Evolutionary conservation across 192 early-diverging fungal genomes (phyloP).

Genomic region (Mortierella antarctica): DNA sequence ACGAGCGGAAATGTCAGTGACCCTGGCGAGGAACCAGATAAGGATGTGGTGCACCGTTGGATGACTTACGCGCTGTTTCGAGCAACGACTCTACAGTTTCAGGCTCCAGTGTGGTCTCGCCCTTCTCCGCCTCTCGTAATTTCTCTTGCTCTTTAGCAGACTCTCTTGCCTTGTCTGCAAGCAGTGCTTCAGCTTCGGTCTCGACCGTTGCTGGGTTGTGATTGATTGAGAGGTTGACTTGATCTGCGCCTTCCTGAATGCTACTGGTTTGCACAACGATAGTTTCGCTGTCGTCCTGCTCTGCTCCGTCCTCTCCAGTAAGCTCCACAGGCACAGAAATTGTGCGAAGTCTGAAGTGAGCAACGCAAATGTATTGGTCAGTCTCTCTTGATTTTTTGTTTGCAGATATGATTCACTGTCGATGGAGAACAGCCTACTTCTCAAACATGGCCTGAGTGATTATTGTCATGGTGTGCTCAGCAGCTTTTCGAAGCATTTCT

Average conservation of each 20-base stretch:
- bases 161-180: slow-evolving; percentile 20
- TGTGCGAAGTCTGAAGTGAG: slow-evolving; percentile 21
- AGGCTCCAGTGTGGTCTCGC: slow-evolving; percentile 13
- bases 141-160: neutral
- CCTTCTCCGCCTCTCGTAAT: slow-evolving; percentile 14
- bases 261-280: slow-evolving; percentile 35
- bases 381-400: neutral
- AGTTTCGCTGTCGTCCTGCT: slow-evolving; percentile 29
- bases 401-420: neutral
- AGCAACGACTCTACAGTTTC: neutral
- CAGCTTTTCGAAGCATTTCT: slow-evolving; percentile 82
- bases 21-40: neutral
- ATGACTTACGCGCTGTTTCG: slow-evolving; percentile 23
- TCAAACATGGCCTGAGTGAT: slow-evolving; percentile 83
- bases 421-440: slow-evolving; percentile 54
- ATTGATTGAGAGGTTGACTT: slow-evolving; percentile 36
- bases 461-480: slow-evolving; percentile 82
- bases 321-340: slow-evolving; percentile 22
- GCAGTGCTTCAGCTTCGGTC: slow-evolving; percentile 23
- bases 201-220: slow-evolving; percentile 24
- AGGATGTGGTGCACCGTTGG: neutral
- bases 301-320: neutral
- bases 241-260: slow-evolving; percentile 24
- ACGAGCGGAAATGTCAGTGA: neutral
- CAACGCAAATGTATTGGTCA: neutral